A percentile compares a stretch with the other conserved stretches of the same genome.
phyloP scores from a whole-genome alignment of 441 rosid species.

The Capsella rubella region DNA sequence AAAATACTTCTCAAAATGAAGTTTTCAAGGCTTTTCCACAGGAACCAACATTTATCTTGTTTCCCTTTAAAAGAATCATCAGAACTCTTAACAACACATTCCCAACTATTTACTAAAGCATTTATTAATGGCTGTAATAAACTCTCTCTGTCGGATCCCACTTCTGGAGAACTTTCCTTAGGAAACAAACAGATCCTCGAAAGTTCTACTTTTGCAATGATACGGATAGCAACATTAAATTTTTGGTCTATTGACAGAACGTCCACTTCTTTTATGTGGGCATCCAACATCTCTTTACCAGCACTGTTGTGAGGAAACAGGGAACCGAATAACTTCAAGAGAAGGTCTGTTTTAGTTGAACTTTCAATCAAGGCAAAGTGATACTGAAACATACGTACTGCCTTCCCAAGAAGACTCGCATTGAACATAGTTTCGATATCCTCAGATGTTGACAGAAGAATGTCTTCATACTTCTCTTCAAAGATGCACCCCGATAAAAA shows the following conservation, averaged over 20 bases:
- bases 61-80: constrained; percentile 43
- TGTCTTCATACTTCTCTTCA: constrained; percentile 63
- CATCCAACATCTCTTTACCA: constrained; percentile 64
- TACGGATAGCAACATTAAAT: constrained; percentile 64
- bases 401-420: constrained; percentile 79
- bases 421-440: constrained; percentile 63
- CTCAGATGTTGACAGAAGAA: constrained; percentile 56
- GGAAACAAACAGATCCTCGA: constrained; percentile 69
- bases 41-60: constrained; percentile 45
- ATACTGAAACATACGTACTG: constrained; percentile 65
- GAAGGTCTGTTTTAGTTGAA: constrained; percentile 52
- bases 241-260: constrained; percentile 52
- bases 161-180: constrained; percentile 43
- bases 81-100: constrained; percentile 61
- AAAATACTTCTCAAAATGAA: constrained; percentile 71
- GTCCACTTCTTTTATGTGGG: constrained; percentile 55
- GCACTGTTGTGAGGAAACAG: constrained; percentile 50
- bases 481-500: constrained; percentile 66
- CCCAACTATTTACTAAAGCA: constrained; percentile 72
- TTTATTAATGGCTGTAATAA: constrained; percentile 59
- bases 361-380: constrained; percentile 62
- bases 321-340: constrained; percentile 64
- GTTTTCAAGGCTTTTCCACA: constrained; percentile 72
- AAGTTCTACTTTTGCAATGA: constrained; percentile 66
- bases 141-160: constrained; percentile 46